These are phyloP conservation scores for Hanseniaspora vineae DNA, from an alignment of 805 yeast genomes.

Conservation along the genomic window DNA sequence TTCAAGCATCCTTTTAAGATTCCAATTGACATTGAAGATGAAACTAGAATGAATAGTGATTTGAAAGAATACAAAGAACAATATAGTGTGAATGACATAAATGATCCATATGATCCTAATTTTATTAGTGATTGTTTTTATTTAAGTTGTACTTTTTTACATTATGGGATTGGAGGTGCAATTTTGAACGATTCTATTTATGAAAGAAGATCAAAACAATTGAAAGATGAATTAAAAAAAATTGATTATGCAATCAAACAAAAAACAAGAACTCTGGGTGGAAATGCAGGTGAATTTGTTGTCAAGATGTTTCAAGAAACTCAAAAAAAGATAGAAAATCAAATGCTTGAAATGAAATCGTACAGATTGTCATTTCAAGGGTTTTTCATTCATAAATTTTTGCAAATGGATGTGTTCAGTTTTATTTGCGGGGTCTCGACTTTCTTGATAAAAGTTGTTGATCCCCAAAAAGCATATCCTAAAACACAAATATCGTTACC, in stretches of 20 bases:
- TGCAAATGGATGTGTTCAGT: slow-evolving; percentile 61
- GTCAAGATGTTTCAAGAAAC: slow-evolving; percentile 38
- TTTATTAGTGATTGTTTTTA: slow-evolving; percentile 89
- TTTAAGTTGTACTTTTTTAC: slow-evolving; percentile 62
- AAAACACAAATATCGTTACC: slow-evolving; percentile 37
- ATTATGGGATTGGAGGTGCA: slow-evolving; percentile 83
- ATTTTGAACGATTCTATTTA: slow-evolving; percentile 43
- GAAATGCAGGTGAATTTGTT: slow-evolving; percentile 28
- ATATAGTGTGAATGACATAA: slow-evolving; percentile 28
- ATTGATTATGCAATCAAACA: slow-evolving; percentile 31
- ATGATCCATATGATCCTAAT: slow-evolving; percentile 34
- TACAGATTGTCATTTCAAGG: slow-evolving; percentile 31
- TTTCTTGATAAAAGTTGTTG: slow-evolving; percentile 58
- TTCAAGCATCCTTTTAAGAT: slow-evolving; percentile 34
- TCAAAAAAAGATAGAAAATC: slow-evolving; percentile 1
- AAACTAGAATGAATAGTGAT: slow-evolving; percentile 73
- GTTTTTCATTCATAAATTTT: slow-evolving; percentile 40
- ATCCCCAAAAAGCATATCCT: slow-evolving; percentile 59
- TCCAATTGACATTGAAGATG: slow-evolving; percentile 58
- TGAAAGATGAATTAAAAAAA: slow-evolving; percentile 28
- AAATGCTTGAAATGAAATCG: slow-evolving; percentile 1
- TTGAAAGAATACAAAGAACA: slow-evolving; percentile 53
- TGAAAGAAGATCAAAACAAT: slow-evolving; percentile 35
- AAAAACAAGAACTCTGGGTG: slow-evolving; percentile 22
- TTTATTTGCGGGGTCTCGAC: slow-evolving; percentile 64